Base-by-base conservation (phyloP, 2,329 filamentous ascomycete species). In the Alternaria burnsii region DNA sequence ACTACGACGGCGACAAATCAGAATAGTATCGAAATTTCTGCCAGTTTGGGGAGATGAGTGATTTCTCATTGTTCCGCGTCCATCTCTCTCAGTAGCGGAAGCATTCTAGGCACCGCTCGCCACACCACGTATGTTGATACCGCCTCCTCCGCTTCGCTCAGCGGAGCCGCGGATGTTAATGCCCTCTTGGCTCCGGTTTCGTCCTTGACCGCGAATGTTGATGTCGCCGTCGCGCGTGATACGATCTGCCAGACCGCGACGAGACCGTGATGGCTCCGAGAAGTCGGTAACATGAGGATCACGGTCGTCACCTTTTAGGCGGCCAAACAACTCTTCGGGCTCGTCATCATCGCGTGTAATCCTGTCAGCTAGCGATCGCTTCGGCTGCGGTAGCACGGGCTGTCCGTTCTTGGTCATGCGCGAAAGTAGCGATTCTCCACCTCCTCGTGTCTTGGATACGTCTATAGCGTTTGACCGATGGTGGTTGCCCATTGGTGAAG, bases 381-480 rank as follows among this genome's bases (percentile, higher is more conserved):
- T 64, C 48, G 57, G 61, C 47, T 64, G 64, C 28, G 69, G 55
- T 7, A 56, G 48, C 16, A 76, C 40, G 14, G 74, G 74, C 36
- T 69, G 66, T 38, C 75, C 75, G 44, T 77, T 67, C 59, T 76
- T 77, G 10, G 75, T 77, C 75, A 77, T 77, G 52, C 75, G 69
- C 1, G 70, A 66, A 12, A 76, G 59, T 28, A 77, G 58, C 12
- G 71, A 75, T 16, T 68, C 71, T 14, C 32, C 32, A 11, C 60
- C 57, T 50, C 44, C 51, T 18, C 53, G 42, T 47, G 67, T 62
- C 16, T 66, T 63, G 5, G 63, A 63, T n/a, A 72, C 74, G 46
- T 82, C 81, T 22, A 78, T 71, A 4, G 81, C 81, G 51, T 81
- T 80, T 36, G 78, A 78, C 22, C 82, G 78, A 30, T 78, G 79